phyloP scores from a whole-genome alignment of 139 green algal species.

The Gonium pectorale region DNA sequence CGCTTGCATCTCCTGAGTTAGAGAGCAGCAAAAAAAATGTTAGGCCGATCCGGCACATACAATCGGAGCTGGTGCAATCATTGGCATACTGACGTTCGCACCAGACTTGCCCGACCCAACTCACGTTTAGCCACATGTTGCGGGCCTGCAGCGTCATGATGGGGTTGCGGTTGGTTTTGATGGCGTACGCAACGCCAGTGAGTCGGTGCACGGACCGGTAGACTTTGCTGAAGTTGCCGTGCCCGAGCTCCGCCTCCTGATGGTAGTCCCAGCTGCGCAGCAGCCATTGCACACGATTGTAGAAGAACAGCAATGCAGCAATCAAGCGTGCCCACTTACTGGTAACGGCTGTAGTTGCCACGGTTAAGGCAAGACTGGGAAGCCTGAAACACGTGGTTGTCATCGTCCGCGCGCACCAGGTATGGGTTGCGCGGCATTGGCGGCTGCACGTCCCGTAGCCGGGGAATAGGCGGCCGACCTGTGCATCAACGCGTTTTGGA shows the following conservation, averaged over 20 bases:
- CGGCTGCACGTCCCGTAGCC: constrained; percentile 30
- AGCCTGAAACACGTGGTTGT: constrained; percentile 38
- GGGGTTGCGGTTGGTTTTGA: constrained; percentile 83
- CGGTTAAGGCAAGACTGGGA: constrained; percentile 25
- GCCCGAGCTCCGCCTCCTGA: constrained; percentile 73
- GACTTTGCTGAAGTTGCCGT: constrained; percentile 86
- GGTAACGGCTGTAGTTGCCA: constrained; percentile 35
- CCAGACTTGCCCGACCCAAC: neutral
- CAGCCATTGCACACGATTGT: neutral
- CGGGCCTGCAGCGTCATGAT: constrained; percentile 66
- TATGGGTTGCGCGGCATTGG: constrained; percentile 55
- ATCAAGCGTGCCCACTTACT: constrained; percentile 17
- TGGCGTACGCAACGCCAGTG: constrained; percentile 87
- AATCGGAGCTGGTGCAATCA: too few relatives aligned
- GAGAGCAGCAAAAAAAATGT: neutral
- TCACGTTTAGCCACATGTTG: constrained; percentile 73
- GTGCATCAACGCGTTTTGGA: too few relatives aligned
- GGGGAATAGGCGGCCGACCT: constrained; percentile 33
- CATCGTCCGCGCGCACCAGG: constrained; percentile 36
- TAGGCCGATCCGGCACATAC: too few relatives aligned
- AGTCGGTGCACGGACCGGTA: constrained; percentile 77
- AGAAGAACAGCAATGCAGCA: neutral
- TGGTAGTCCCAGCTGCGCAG: constrained; percentile 69
- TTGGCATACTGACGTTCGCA: too few relatives aligned
- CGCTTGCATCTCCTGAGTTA: constrained; percentile 85